phyloP scores from a whole-genome alignment of 2,329 filamentous ascomycete species.

The Parastagonospora nodorum region DNA sequence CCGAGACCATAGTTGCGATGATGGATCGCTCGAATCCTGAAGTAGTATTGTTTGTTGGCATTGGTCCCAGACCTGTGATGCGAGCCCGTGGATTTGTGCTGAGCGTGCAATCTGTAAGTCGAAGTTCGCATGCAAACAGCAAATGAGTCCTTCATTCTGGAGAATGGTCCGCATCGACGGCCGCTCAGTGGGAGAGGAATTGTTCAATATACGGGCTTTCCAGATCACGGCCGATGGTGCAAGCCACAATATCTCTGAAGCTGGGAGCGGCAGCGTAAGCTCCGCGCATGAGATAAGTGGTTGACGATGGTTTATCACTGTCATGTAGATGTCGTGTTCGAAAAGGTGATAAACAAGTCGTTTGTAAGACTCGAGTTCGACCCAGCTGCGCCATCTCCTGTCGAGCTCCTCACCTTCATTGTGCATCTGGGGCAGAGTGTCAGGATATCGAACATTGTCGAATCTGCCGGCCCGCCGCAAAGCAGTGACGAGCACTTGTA shows the following conservation, averaged over 20 bases:
- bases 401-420: slow-evolving; percentile 61
- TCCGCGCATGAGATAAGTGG: slow-evolving; percentile 71
- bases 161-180: slow-evolving; percentile 16
- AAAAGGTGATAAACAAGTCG: slow-evolving; percentile 26
- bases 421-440: slow-evolving; percentile 53
- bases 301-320: slow-evolving; percentile 33
- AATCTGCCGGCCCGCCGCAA: slow-evolving; percentile 62
- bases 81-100: slow-evolving; percentile 21
- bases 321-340: slow-evolving; percentile 29
- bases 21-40: slow-evolving; percentile 15
- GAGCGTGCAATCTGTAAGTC: slow-evolving; percentile 46
- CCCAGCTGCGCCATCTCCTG: slow-evolving; percentile 68
- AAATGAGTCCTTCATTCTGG: slow-evolving; percentile 54
- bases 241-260: slow-evolving; percentile 66
- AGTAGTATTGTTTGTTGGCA: slow-evolving; percentile 19
- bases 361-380: slow-evolving; percentile 68
- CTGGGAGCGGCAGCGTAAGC: slow-evolving; percentile 67
- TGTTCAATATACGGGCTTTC: slow-evolving; percentile 56
- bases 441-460: slow-evolving; percentile 57
- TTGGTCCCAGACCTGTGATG: slow-evolving; percentile 25
- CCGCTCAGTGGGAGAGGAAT: neutral
- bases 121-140: slow-evolving; percentile 55
- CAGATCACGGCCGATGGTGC: slow-evolving; percentile 66
- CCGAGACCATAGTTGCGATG: slow-evolving; percentile 23
- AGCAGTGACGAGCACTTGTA: slow-evolving; percentile 59